Conservation (phyloP, 2,329 filamentous ascomycete genomes). For the Talaromyces pinophilus region DNA sequence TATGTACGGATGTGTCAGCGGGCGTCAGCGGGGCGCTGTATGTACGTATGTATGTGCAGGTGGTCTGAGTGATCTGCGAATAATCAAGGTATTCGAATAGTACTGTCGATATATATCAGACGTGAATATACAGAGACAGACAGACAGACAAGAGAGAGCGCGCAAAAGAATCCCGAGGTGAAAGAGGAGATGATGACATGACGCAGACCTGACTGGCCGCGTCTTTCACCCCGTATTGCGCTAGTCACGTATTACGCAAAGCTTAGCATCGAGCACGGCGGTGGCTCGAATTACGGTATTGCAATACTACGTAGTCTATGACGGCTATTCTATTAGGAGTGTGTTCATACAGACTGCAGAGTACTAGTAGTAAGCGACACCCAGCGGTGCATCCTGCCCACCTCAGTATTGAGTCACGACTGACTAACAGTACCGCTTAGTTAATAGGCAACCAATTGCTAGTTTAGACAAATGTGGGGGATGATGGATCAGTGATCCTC, state of each 20-base stretch:
- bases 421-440: not conserved
- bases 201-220: conserved; percentile 1
- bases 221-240: not conserved
- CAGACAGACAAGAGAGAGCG: not conserved
- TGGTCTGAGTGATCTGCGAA: not conserved
- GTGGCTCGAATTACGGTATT: not conserved
- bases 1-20: not conserved
- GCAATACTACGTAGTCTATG: not conserved
- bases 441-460: not conserved
- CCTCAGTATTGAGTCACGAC: not conserved
- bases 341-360: not conserved
- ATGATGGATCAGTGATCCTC: not conserved
- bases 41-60: not conserved
- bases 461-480: not conserved
- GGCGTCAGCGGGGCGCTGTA: conserved; percentile 7
- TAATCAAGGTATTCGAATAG: not conserved
- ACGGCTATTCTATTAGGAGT: not conserved
- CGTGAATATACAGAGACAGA: not conserved
- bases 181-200: not conserved
- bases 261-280: not conserved
- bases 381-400: not conserved
- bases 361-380: not conserved
- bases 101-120: not conserved
- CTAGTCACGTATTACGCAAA: conserved; percentile 7
- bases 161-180: conserved; percentile 6